Evolutionary conservation across 257 asterid species (phyloP).

Genomic region (Ilex aquifolium): DNA sequence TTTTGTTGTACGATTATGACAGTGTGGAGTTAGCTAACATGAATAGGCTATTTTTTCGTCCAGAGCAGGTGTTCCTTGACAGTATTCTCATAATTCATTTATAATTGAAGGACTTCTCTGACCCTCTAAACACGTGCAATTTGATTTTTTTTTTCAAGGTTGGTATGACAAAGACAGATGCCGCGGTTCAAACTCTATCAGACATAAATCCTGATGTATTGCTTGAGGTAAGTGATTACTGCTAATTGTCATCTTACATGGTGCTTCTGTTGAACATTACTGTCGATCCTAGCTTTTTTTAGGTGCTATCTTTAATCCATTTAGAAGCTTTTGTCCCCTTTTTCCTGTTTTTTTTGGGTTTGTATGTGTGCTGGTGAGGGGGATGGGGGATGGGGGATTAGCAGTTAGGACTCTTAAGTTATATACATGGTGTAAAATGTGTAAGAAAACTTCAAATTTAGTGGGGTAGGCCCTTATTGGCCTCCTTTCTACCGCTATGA

Average conservation of each 20-base stretch:
- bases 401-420: too few relatives aligned
- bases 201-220: constrained; percentile 98
- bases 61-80: constrained; percentile 71
- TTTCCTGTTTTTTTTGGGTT: too few relatives aligned
- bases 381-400: too few relatives aligned
- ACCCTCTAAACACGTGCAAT: not conserved
- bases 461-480: not conserved
- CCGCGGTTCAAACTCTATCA: constrained; percentile 93
- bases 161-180: constrained; percentile 99
- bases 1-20: constrained; percentile 92
- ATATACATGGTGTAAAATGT: too few relatives aligned
- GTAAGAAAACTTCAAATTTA: too few relatives aligned
- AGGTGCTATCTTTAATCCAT: too few relatives aligned
- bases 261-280: too few relatives aligned
- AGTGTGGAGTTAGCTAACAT: constrained; percentile 98
- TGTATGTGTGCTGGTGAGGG: too few relatives aligned
- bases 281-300: too few relatives aligned
- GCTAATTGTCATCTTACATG: not conserved
- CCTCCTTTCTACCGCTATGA: not conserved
- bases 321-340: too few relatives aligned
- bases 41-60: constrained; percentile 98
- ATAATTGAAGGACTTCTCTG: not conserved
- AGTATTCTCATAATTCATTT: constrained; percentile 3
- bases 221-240: constrained; percentile 66
- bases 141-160: constrained; percentile 28